A percentile compares a stretch with the other conserved stretches of the same genome.
These are phyloP conservation scores for Platanthera zijinensis DNA, from an alignment of 106 monocot species.

Conservation along the genomic window DNA sequence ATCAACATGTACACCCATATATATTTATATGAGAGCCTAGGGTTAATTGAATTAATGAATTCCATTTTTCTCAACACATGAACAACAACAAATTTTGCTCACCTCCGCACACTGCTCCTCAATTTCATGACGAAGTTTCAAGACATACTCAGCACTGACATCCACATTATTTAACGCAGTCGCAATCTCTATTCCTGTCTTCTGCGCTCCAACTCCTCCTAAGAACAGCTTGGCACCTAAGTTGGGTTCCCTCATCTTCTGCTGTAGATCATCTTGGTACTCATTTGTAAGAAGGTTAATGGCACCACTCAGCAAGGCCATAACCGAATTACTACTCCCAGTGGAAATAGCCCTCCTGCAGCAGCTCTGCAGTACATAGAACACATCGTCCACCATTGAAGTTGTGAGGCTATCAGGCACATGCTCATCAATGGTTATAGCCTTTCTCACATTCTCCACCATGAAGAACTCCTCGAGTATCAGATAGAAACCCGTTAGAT, in stretches of 20 bases:
- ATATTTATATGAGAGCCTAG: too few relatives aligned
- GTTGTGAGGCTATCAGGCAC: slow-evolving; percentile 72
- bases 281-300: slow-evolving; percentile 73
- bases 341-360: slow-evolving; percentile 84
- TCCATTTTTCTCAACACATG: too few relatives aligned
- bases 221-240: slow-evolving; percentile 81
- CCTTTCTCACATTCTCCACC: slow-evolving; percentile 99
- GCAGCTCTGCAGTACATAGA: slow-evolving; percentile 94
- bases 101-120: slow-evolving; percentile 89
- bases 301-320: slow-evolving; percentile 73
- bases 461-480: slow-evolving; percentile 97
- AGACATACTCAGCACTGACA: slow-evolving; percentile 84
- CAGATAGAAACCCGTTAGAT: slow-evolving; percentile 88
- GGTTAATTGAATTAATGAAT: too few relatives aligned
- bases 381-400: slow-evolving; percentile 95
- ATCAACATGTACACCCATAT: too few relatives aligned
- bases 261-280: slow-evolving; percentile 87
- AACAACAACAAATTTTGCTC: slow-evolving; percentile 11
- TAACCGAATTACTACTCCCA: slow-evolving; percentile 72
- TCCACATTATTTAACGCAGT: slow-evolving; percentile 92
- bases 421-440: slow-evolving; percentile 80
- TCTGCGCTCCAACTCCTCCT: slow-evolving; percentile 71
- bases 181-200: slow-evolving; percentile 77
- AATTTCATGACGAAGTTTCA: slow-evolving; percentile 86
- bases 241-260: slow-evolving; percentile 88